These are phyloP conservation scores for Sporopachydermia lactativora DNA, from an alignment of 805 yeast species.

Conservation along the genomic window DNA sequence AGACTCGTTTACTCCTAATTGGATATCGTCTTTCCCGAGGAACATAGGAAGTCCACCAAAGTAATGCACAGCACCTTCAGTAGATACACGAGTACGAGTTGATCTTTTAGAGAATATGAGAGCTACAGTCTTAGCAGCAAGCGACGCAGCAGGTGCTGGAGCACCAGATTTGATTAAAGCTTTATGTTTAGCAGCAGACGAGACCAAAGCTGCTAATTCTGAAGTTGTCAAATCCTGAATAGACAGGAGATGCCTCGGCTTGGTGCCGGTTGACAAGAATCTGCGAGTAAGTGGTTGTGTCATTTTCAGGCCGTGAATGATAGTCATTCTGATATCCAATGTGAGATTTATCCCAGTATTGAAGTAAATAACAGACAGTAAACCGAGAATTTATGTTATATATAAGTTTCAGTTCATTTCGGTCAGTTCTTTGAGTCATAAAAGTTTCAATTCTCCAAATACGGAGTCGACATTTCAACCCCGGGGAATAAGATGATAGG, in stretches of 20 bases:
- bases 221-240: constrained; percentile 62
- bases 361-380: too few relatives aligned
- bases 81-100: constrained; percentile 86
- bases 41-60: constrained; percentile 97
- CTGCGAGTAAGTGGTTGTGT: constrained; percentile 19
- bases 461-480: too few relatives aligned
- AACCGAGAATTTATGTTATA: too few relatives aligned
- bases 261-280: constrained; percentile 14
- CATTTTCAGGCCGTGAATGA: constrained; percentile 6
- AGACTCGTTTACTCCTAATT: constrained; percentile 89
- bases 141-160: constrained; percentile 24
- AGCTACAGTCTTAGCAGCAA: constrained; percentile 73
- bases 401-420: too few relatives aligned
- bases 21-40: constrained; percentile 91
- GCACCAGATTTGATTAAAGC: constrained; percentile 40
- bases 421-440: too few relatives aligned
- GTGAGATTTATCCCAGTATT: too few relatives aligned
- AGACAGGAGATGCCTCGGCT: constrained; percentile 61
- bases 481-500: too few relatives aligned
- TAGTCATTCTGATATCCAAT: too few relatives aligned
- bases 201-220: constrained; percentile 60
- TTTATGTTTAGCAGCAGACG: constrained; percentile 62
- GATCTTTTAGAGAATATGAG: constrained; percentile 82
- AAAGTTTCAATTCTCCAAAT: too few relatives aligned
- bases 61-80: constrained; percentile 87